A percentile compares a stretch with the other conserved stretches of the same genome.
Evolutionary conservation across 2,329 filamentous ascomycete genomes (phyloP).

Genomic region (Pestalotiopsis sp.): DNA sequence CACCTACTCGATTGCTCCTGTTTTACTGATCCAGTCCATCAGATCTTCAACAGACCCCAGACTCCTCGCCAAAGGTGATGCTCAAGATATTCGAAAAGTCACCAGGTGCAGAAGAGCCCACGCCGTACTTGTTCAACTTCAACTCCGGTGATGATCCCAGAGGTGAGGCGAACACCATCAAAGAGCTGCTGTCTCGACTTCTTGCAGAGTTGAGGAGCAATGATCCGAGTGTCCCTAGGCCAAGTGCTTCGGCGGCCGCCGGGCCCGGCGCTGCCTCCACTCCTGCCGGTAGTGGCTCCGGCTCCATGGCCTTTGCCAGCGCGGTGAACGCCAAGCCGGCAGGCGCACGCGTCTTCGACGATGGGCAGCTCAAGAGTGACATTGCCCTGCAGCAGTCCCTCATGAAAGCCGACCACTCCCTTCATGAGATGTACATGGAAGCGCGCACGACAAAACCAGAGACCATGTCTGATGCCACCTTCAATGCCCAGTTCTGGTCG

Average conservation of each 20-base stretch:
- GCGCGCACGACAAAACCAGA: constrained; percentile 82
- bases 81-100: constrained; percentile 85
- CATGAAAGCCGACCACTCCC: constrained; percentile 74
- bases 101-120: constrained; percentile 58
- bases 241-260: constrained; percentile 36
- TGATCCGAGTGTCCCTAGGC: constrained; percentile 55
- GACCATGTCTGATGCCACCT: constrained; percentile 76
- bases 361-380: constrained; percentile 75
- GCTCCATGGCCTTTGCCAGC: constrained; percentile 78
- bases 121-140: constrained; percentile 86
- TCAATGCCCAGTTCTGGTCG: constrained; percentile 94
- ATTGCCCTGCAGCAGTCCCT: constrained; percentile 85
- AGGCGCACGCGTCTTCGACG: constrained; percentile 75
- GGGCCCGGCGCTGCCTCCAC: constrained; percentile 25
- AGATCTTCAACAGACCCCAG: constrained; percentile 96
- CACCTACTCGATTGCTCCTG: background rate
- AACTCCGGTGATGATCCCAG: constrained; percentile 77
- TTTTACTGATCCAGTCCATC: constrained; percentile 20
- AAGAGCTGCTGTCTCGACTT: constrained; percentile 78
- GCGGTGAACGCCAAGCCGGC: constrained; percentile 61
- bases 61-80: constrained; percentile 86
- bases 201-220: constrained; percentile 69
- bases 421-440: constrained; percentile 87
- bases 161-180: constrained; percentile 82
- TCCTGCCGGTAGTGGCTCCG: constrained; percentile 55